Conservation (phyloP, 768 basidiomycete species). For the Clitopilus passeckerianus region DNA sequence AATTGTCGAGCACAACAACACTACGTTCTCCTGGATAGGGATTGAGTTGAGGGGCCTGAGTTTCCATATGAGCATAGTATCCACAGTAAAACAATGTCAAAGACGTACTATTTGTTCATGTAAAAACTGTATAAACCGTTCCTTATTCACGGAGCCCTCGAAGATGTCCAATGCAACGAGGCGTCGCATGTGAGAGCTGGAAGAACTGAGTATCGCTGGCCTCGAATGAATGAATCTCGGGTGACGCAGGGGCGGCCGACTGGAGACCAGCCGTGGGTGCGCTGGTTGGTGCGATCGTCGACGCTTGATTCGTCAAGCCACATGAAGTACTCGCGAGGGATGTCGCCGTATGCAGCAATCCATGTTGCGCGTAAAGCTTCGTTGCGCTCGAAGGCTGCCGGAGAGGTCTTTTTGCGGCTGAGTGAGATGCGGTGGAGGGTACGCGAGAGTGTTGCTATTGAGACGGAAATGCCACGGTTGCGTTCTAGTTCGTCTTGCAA, state of each 20-base stretch:
- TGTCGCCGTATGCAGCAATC: conserved; percentile 12
- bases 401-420: conserved; percentile 18
- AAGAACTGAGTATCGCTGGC: conserved; percentile 17
- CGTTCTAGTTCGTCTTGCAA: conserved; percentile 18
- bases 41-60: too few relatives aligned
- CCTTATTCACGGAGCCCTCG: conserved; percentile 24
- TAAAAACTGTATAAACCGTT: conserved; percentile 23
- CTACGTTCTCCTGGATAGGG: too few relatives aligned
- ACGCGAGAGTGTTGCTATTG: conserved; percentile 22
- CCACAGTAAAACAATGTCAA: too few relatives aligned
- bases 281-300: conserved; percentile 9
- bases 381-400: conserved; percentile 20
- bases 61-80: too few relatives aligned
- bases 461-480: conserved; percentile 16
- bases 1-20: too few relatives aligned
- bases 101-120: conserved; percentile 14
- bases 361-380: conserved; percentile 18
- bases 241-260: conserved; percentile 16
- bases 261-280: too few relatives aligned
- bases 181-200: conserved; percentile 21
- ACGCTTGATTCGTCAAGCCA: conserved; percentile 22
- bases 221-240: conserved; percentile 17
- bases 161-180: conserved; percentile 22
- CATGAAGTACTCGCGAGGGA: conserved; percentile 16
- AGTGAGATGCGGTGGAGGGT: conserved; percentile 15